Percentiles rank a stretch among this genome's conserved stretches.
phyloP scores from a whole-genome alignment of 495 filamentous ascomycete species.

The Aspergillus kassunensis region DNA sequence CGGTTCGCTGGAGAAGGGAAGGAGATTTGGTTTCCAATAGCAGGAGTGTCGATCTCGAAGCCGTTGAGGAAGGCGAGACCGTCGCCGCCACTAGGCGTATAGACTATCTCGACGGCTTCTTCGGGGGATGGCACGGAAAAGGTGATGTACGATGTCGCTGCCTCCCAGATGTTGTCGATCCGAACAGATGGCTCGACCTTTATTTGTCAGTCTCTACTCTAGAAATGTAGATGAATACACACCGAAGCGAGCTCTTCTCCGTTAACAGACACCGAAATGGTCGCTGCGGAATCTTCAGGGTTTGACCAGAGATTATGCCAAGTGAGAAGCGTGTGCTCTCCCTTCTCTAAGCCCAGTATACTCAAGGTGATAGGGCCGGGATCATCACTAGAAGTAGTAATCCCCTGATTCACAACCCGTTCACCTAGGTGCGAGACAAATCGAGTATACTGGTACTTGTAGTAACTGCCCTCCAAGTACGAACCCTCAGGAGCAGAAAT shows the following conservation, averaged over 20 bases:
- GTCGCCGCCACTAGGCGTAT: slow-evolving; percentile 1
- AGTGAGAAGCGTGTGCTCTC: slow-evolving; percentile 4
- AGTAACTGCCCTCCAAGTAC: slow-evolving; percentile 8
- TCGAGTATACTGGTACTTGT: slow-evolving; percentile 10
- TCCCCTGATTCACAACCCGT: slow-evolving; percentile 9
- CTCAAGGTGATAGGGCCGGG: neutral
- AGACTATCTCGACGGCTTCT: slow-evolving; percentile 3
- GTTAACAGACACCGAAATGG: neutral
- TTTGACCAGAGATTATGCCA: slow-evolving; percentile 13
- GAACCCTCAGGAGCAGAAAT: slow-evolving; percentile 4
- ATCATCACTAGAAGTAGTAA: slow-evolving; percentile 3
- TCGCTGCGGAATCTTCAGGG: neutral
- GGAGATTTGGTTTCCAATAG: slow-evolving; percentile 1
- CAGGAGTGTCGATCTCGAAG: slow-evolving; percentile 9
- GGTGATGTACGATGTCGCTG: slow-evolving; percentile 8
- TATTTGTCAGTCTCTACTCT: neutral
- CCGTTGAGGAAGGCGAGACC: slow-evolving; percentile 2
- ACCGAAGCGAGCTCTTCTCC: neutral
- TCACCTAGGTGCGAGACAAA: slow-evolving; percentile 8
- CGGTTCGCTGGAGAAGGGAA: slow-evolving; percentile 5
- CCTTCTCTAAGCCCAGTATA: neutral
- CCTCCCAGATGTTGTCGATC: slow-evolving; percentile 11
- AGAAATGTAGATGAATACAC: neutral
- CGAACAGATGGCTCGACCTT: slow-evolving; percentile 1
- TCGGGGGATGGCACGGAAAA: neutral